phyloP scores from a whole-genome alignment of 805 yeast genomes.

The Lipomyces starkeyi region DNA sequence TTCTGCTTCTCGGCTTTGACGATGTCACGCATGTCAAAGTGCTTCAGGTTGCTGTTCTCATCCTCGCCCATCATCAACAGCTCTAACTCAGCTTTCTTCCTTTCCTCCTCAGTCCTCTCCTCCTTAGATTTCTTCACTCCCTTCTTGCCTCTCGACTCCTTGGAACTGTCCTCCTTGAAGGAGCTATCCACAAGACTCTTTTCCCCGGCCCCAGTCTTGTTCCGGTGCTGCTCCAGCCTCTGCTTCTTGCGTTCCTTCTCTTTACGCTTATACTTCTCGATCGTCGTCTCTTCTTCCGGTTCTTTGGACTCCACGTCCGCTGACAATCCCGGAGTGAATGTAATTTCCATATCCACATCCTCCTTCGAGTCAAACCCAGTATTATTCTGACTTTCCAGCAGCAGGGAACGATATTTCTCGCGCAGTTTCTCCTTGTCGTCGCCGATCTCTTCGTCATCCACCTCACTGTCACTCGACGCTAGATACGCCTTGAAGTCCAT shows the following conservation, averaged over 20 bases:
- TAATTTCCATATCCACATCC: conserved; percentile 91
- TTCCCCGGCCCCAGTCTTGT: conserved; percentile 53
- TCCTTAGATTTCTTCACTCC: conserved; percentile 34
- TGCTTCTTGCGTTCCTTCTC: conserved; percentile 88
- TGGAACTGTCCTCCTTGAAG: conserved; percentile 43
- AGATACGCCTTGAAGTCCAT: conserved; percentile 85
- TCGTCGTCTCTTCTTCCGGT: conserved; percentile 66
- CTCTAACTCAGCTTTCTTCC: conserved; percentile 71
- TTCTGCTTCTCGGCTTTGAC: conserved; percentile 67
- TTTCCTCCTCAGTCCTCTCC: conserved; percentile 45
- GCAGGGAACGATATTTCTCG: conserved; percentile 65
- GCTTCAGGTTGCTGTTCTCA: conserved; percentile 55
- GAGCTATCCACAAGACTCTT: conserved; percentile 50
- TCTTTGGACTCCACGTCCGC: conserved; percentile 49
- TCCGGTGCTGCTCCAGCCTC: conserved; percentile 71
- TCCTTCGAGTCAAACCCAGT: conserved; percentile 52
- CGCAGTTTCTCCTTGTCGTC: conserved; percentile 47
- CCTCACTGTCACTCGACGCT: conserved; percentile 73
- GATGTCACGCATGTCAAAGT: conserved; percentile 80
- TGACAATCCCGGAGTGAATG: conserved; percentile 86
- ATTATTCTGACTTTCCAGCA: conserved; percentile 46
- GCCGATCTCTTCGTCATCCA: conserved; percentile 53
- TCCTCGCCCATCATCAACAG: conserved; percentile 71
- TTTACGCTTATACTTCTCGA: conserved; percentile 80
- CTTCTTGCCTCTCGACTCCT: conserved; percentile 36